Percentiles rank a stretch among this genome's conserved stretches.
Evolutionary conservation across 2,329 filamentous ascomycete genomes (phyloP).

Genomic region (Albifimbria verrucaria): DNA sequence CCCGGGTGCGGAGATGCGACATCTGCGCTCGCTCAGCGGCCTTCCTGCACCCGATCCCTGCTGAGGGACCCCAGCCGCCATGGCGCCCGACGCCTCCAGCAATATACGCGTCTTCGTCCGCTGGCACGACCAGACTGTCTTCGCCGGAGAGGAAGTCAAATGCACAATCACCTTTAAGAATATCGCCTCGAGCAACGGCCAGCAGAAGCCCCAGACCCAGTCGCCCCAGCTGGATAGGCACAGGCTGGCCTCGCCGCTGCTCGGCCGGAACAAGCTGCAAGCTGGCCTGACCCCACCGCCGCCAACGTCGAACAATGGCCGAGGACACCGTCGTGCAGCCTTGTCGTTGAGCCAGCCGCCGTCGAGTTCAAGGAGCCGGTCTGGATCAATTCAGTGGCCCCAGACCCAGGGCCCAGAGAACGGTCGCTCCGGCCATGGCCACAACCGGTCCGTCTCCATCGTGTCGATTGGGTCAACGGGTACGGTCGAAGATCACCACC

Average conservation of each 20-base stretch:
- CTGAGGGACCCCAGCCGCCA: conserved; percentile 33
- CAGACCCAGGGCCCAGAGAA: conserved; percentile 22
- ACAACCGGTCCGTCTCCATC: conserved; percentile 77
- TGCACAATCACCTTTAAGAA: conserved; percentile 98
- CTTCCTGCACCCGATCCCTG: conserved; percentile 22
- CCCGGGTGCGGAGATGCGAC: conserved; percentile 25
- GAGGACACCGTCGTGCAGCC: conserved; percentile 62
- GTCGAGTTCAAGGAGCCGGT: conserved; percentile 39
- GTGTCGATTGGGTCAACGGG: conserved; percentile 67
- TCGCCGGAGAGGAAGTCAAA: conserved; percentile 92
- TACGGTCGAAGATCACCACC: conserved; percentile 43
- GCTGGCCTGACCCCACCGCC: conserved; percentile 44
- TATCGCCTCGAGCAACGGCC: conserved; percentile 49
- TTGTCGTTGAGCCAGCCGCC: conserved; percentile 60
- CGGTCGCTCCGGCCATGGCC: conserved; percentile 48
- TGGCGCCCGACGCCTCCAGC: conserved; percentile 47
- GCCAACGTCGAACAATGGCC: conserved; percentile 27
- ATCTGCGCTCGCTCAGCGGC: conserved; percentile 20
- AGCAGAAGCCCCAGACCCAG: conserved; percentile 22
- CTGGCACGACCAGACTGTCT: conserved; percentile 92
- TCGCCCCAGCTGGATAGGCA: conserved; percentile 25
- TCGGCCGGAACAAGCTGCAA: conserved; percentile 37
- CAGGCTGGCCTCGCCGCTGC: conserved; percentile 40
- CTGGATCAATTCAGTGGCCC: conserved; percentile 47
- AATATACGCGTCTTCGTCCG: conserved; percentile 94